Evolutionary conservation across 2,329 filamentous ascomycete species (phyloP), one percentile per base, ranked within the genome.

Genomic region (Stachybotrys chlorohalonatus): DNA sequence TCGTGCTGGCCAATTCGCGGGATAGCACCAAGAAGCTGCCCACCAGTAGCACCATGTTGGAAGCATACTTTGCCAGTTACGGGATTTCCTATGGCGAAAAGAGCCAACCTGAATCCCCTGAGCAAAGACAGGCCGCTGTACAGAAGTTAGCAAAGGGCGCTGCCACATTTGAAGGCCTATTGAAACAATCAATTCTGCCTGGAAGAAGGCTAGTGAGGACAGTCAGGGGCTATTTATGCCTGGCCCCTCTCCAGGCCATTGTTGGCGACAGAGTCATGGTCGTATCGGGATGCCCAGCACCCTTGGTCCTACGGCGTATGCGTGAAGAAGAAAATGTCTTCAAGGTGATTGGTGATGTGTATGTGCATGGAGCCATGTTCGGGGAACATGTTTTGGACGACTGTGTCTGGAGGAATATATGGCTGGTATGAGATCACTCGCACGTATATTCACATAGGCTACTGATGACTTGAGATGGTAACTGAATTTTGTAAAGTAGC

Each of bases 311-410:
- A 8, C 52, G 57, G 47, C 58, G 55, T 42, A 53, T 57, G 7
- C n/a, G 53, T 15, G 36, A 54, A 45, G 55, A 58, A 8, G 11
- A 2, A n/a, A 53, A 54, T 16, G 53, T 45, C 39, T 62, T 57
- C 47, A 49, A 51, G 15, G 24, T 63, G 16, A 50, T 60, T 6
- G 58, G 59, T 0, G 56, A 60, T 52, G 53, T 53, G 1, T 60
- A 59, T 16, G 54, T 61, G 7, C 58, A 59, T 15, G 58, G 57
- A 6, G 54, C 55, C 16, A 62, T 62, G 55, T 59, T 62, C 52
- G 58, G 55, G 11, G 60, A 62, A 16, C 55, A 57, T 39, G 30
- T 58, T 17, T 54, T 48, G 11, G 47, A 51, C 36, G 48, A 59
- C 11, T 54, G 50, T 31, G 39, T 52, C 13, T 63, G 52, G 56